A percentile compares a stretch with the other conserved stretches of the same genome.
Conservation (phyloP, 164 flowering plant species). For the Dillenia suffruticosa region DNA sequence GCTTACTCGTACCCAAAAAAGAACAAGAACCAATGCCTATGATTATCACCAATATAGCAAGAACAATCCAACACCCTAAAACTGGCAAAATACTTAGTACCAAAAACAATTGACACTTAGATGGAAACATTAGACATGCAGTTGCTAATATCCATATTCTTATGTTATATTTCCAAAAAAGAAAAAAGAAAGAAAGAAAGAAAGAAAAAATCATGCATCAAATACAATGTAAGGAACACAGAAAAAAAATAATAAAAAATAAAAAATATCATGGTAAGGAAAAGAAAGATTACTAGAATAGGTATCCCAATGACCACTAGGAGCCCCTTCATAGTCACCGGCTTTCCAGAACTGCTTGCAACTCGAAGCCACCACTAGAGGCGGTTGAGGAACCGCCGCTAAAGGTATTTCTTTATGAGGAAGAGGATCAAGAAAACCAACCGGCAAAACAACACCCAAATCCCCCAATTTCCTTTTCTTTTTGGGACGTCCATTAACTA, state of each 20-base stretch:
- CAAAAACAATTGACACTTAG: too few relatives aligned
- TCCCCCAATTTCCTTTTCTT: slow-evolving; percentile 19
- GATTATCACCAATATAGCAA: too few relatives aligned
- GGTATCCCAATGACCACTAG: slow-evolving; percentile 24
- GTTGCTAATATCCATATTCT: too few relatives aligned
- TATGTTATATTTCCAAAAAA: not conserved
- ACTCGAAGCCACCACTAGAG: slow-evolving; percentile 1
- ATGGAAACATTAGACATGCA: too few relatives aligned
- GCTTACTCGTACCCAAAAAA: too few relatives aligned
- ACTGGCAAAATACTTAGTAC: too few relatives aligned
- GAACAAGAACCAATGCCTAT: too few relatives aligned
- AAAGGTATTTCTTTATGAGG: slow-evolving; percentile 12
- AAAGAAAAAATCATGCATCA: not conserved
- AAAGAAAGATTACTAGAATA: slow-evolving; percentile 29
- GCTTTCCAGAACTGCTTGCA: slow-evolving; percentile 93
- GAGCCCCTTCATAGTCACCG: slow-evolving; percentile 67
- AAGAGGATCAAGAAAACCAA: slow-evolving; percentile 31
- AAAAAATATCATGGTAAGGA: not conserved
- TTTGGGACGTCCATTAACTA: not conserved
- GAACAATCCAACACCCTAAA: too few relatives aligned
- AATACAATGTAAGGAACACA: not conserved
- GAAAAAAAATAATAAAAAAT: not conserved
- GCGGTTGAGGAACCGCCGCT: slow-evolving; percentile 7
- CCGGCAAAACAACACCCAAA: slow-evolving; percentile 16
- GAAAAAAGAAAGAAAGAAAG: not conserved